Evolutionary conservation across 2,329 filamentous ascomycete genomes (phyloP).

Genomic region (Cercospora sp.): DNA sequence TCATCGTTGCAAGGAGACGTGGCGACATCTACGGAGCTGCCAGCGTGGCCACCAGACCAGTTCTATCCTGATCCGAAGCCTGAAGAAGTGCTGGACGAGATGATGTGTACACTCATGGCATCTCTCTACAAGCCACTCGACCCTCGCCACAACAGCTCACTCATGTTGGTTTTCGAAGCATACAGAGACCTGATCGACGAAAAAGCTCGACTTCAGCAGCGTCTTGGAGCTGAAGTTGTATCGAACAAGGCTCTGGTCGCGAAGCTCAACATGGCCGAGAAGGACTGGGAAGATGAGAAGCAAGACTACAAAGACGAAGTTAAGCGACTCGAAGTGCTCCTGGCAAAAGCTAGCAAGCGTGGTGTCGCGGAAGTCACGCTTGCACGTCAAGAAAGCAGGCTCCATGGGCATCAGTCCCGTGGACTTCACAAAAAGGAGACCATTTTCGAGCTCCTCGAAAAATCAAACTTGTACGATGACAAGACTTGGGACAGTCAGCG

Average conservation of each 20-base stretch:
- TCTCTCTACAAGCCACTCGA: conserved; percentile 35
- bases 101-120: conserved; percentile 37
- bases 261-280: conserved; percentile 35
- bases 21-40: conserved; percentile 21
- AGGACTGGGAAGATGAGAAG: conserved; percentile 39
- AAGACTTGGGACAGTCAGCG: conserved; percentile 33
- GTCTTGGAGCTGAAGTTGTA: conserved; percentile 35
- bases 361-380: conserved; percentile 46
- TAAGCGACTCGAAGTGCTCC: conserved; percentile 47
- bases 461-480: conserved; percentile 29
- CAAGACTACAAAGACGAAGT: conserved; percentile 44
- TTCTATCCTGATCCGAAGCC: conserved; percentile 33
- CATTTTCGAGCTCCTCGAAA: conserved; percentile 38
- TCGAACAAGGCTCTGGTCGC: conserved; percentile 24
- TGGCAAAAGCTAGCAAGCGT: conserved; percentile 42
- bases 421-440: conserved; percentile 33
- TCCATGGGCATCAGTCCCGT: conserved; percentile 31
- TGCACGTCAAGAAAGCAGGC: conserved; percentile 44
- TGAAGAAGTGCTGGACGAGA: conserved; percentile 35
- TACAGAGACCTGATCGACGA: conserved; percentile 42
- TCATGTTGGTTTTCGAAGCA: conserved; percentile 47
- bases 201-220: conserved; percentile 35
- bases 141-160: conserved; percentile 39
- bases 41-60: conserved; percentile 32
- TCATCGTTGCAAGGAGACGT: conserved; percentile 17